phyloP scores from a whole-genome alignment of 2,329 filamentous ascomycete species.

The Furcasterigmium furcatum region DNA sequence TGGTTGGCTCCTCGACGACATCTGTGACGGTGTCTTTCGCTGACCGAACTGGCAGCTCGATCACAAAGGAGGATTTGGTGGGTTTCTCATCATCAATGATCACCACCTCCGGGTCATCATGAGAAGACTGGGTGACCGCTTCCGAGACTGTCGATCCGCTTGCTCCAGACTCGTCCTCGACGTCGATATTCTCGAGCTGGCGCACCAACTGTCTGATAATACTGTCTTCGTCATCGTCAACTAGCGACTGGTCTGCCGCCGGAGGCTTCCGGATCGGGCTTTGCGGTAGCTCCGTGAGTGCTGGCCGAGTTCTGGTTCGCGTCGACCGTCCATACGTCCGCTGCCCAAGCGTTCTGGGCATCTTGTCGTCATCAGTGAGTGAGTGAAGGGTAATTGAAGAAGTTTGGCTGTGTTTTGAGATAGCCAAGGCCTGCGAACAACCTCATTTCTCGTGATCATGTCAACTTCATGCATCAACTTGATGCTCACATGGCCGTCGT shows the following conservation, averaged over 20 bases:
- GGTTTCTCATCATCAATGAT: background rate
- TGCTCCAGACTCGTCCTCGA: constrained; percentile 16
- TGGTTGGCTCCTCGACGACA: constrained; percentile 7
- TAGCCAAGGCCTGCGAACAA: no score
- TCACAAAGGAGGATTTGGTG: no score
- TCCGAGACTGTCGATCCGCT: background rate
- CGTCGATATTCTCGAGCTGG: constrained; percentile 25
- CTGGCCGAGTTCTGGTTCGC: constrained; percentile 41
- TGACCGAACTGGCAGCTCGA: no score
- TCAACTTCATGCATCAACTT: background rate
- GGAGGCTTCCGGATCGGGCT: constrained; percentile 38
- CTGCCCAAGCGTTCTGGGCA: constrained; percentile 39
- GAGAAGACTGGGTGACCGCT: no score
- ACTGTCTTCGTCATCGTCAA: constrained; percentile 3
- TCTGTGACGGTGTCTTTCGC: background rate
- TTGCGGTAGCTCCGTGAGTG: constrained; percentile 49
- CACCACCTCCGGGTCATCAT: background rate
- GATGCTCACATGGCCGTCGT: background rate
- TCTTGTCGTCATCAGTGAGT: constrained; percentile 20
- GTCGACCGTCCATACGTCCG: constrained; percentile 51
- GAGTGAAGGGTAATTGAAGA: background rate
- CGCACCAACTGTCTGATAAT: constrained; percentile 27
- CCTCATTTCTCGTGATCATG: background rate
- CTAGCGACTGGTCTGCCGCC: background rate
- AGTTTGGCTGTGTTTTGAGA: background rate